Base-by-base conservation (phyloP, 2,329 filamentous ascomycete genomes). In the Fusarium paranaense region DNA sequence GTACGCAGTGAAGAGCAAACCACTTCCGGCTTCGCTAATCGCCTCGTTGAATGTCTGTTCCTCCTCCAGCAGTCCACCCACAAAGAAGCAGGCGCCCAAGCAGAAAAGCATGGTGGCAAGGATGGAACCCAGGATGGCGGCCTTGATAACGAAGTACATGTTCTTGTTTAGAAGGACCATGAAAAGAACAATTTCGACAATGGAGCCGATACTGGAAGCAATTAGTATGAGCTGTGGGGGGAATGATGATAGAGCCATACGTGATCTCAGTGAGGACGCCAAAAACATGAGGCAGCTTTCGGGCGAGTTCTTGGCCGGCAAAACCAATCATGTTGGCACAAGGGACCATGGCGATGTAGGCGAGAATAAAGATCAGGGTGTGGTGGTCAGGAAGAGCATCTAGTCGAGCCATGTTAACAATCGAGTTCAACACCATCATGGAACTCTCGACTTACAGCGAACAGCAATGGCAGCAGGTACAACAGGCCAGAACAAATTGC, bases 181-280 rank as follows among this genome's bases (percentile, higher is more conserved):
- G 83, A 97, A 97, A 33, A 97, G 85, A 56, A 97, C 89, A 66
- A 97, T 92, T 80, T 97, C 94, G 62, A 97, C 94, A 11, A 95
- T 83, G 1, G 93, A 94, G 3, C 93, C 93, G 61, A 95, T 81
- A 0, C 85, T 87, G 33, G 18, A 42, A 35, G 27, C 3, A 42
- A 58, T 79, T 27, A 77, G 72, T 40, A 22, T 20, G 1, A 16
- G 10, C 18, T n/a, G 13, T 25, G 22, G 13, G 25, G 13, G 9
- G 6, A 18, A 10, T 32, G 27, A 27, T 13, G 47, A 14, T 4
- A 67, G 14, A 11, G 22, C 79, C 84, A 70, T 79, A 87, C 76
- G 89, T 90, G 2, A 88, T 90, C 78, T 92, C 90, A 18, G 86
- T 80, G 70, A 94, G 81, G 13, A 93, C 87, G 30, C 91, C 92